Evolutionary conservation across 768 basidiomycete species (phyloP), one percentile per base, ranked within the genome.

Genomic region (Mycena latifolia): DNA sequence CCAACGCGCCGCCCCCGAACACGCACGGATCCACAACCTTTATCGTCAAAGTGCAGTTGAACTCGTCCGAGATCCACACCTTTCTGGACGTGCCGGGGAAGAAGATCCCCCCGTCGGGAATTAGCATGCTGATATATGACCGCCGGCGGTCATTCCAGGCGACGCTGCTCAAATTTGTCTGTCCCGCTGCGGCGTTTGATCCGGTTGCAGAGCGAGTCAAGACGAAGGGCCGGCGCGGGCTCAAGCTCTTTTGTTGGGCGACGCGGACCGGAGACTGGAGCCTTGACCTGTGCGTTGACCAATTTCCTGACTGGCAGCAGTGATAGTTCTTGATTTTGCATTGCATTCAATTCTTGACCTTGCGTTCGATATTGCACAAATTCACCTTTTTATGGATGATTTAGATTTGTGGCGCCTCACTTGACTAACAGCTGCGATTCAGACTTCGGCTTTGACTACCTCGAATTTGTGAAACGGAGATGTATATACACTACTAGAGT

Each of bases 11-110:
- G 6, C 65, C 53, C 2, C 25, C 29, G 25, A 66, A 66, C 28
- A 66, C 59, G 22, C 59, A 66, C 59, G 59, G 65, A 12, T 17
- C 29, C 29, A 48, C 46, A 17, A 58, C 65, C 51, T 66, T 66
- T 28, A 55, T 66, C 31, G 58, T 66, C 29, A 66, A 66, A 50
- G 52, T 66, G 22, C 58, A 66, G 45, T 17, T 66, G 20, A 46
- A 27, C 37, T 46, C 52, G 31, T 2, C 29, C 2, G 22, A 50
- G 10, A 43, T 47, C 10, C 4, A 33, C 28, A 57, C 11, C 9
- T 27, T 29, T 2, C 48, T 47, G 35, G 47, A 60, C 33, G 31
- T 14, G 24, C 46, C 25, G 24, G 24, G 11, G 10, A 0, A 41
- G 29, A 47, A 48, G 31, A 11, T 14, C 7, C 1, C 48, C 33